Evolutionary conservation across 208 protist species (phyloP).

Genomic region (Trypanosoma rangeli): DNA sequence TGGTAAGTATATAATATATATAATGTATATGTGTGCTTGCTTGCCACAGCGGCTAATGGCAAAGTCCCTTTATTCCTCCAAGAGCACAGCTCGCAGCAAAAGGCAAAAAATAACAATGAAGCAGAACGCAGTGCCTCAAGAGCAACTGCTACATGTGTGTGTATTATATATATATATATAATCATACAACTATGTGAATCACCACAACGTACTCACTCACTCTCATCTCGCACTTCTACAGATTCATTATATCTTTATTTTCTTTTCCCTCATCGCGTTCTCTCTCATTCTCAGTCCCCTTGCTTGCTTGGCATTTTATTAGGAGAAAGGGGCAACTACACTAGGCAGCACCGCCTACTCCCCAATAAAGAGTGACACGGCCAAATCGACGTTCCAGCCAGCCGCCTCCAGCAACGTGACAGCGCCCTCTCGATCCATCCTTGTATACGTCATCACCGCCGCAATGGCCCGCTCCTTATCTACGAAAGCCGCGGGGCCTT

Average conservation of each 20-base stretch:
- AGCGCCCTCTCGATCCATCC: slow-evolving; percentile 28
- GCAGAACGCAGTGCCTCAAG: not conserved
- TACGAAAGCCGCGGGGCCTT: not conserved
- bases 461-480: slow-evolving; percentile 4
- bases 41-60: not conserved
- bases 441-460: slow-evolving; percentile 46
- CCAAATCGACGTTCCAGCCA: slow-evolving; percentile 47
- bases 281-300: not conserved
- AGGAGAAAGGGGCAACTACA: not conserved
- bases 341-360: slow-evolving; percentile 3
- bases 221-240: too few relatives aligned
- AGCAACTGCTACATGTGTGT: too few relatives aligned
- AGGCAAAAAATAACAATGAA: not conserved
- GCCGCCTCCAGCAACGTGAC: slow-evolving; percentile 46
- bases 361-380: slow-evolving; percentile 31
- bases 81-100: not conserved
- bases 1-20: not conserved
- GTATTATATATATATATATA: too few relatives aligned
- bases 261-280: not conserved
- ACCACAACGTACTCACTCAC: too few relatives aligned
- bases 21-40: not conserved
- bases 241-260: not conserved
- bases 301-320: not conserved
- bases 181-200: too few relatives aligned
- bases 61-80: not conserved